These are phyloP conservation scores for Suillus bovinus DNA, from an alignment of 768 basidiomycete genomes.

Conservation along the genomic window DNA sequence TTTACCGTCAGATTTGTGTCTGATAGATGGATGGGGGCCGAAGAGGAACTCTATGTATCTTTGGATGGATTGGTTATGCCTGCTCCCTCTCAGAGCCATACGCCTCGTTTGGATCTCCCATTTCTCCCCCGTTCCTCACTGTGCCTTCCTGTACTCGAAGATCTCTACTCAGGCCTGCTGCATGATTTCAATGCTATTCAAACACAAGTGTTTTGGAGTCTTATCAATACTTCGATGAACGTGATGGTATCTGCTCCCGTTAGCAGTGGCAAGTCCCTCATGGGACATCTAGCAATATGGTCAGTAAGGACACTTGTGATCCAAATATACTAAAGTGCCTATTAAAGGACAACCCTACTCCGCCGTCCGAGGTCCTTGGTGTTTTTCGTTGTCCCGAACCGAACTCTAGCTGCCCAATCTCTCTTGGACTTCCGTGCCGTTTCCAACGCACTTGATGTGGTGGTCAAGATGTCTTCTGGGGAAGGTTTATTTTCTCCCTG, in stretches of 20 bases:
- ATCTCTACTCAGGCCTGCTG: constrained; percentile 46
- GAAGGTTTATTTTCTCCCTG: constrained; percentile 37
- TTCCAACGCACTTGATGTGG: constrained; percentile 40
- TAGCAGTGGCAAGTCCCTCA: constrained; percentile 76
- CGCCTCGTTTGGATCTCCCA: constrained; percentile 69
- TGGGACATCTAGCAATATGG: constrained; percentile 75
- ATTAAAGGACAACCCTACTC: constrained; percentile 54
- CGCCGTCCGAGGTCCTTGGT: constrained; percentile 51
- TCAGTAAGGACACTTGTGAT: constrained; percentile 37
- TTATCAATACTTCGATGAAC: constrained; percentile 67
- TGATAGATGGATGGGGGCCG: constrained; percentile 92
- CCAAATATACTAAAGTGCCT: constrained; percentile 9
- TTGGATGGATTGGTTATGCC: constrained; percentile 82
- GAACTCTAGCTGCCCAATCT: constrained; percentile 55
- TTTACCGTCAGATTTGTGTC: constrained; percentile 81
- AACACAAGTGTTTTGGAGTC: constrained; percentile 85
- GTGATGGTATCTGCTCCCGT: constrained; percentile 76
- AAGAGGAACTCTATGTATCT: constrained; percentile 65
- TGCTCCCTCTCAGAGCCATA: constrained; percentile 49
- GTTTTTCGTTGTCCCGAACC: constrained; percentile 63
- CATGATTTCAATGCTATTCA: constrained; percentile 81
- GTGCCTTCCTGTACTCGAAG: constrained; percentile 43
- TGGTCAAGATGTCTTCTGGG: constrained; percentile 32
- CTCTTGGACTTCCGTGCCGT: constrained; percentile 50
- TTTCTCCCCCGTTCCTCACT: constrained; percentile 63